Evolutionary conservation across 176 grass and related monocot species (phyloP).

Genomic region (Poa annua): DNA sequence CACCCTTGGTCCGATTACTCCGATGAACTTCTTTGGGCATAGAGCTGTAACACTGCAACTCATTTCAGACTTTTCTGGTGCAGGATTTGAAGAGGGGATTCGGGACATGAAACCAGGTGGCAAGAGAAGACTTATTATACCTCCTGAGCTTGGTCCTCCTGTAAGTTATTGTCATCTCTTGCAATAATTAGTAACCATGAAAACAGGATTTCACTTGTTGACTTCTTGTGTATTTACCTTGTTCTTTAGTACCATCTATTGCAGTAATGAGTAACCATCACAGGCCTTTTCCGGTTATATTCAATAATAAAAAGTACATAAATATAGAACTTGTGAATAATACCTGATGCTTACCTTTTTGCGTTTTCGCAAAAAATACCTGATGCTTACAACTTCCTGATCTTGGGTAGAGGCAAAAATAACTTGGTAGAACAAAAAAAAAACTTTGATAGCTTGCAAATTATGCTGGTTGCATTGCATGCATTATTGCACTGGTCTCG

Average conservation of each 20-base stretch:
- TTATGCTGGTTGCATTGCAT: not conserved
- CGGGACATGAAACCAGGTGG: slow-evolving; percentile 92
- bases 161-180: slow-evolving; percentile 59
- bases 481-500: not conserved
- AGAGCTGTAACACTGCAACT: slow-evolving; percentile 27
- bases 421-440: not conserved
- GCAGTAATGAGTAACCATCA: slow-evolving; percentile 10
- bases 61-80: slow-evolving; percentile 45
- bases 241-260: not conserved
- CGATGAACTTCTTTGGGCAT: not conserved
- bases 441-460: not conserved
- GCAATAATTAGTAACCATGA: not conserved
- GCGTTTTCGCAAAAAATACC: no score
- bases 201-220: slow-evolving; percentile 22
- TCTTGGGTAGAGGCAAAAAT: slow-evolving; percentile 12
- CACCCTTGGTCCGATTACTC: slow-evolving; percentile 1
- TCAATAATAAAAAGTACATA: not conserved
- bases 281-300: not conserved
- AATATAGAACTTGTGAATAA: not conserved
- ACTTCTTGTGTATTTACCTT: slow-evolving; percentile 19
- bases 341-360: slow-evolving; percentile 27
- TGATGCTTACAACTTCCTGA: slow-evolving; percentile 30
- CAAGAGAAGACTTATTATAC: slow-evolving; percentile 93
- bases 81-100: slow-evolving; percentile 99
- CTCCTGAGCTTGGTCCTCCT: slow-evolving; percentile 95